Evolutionary conservation across 1,284 basidiomycete species (phyloP).

Genomic region (Boletus semigastroideus): DNA sequence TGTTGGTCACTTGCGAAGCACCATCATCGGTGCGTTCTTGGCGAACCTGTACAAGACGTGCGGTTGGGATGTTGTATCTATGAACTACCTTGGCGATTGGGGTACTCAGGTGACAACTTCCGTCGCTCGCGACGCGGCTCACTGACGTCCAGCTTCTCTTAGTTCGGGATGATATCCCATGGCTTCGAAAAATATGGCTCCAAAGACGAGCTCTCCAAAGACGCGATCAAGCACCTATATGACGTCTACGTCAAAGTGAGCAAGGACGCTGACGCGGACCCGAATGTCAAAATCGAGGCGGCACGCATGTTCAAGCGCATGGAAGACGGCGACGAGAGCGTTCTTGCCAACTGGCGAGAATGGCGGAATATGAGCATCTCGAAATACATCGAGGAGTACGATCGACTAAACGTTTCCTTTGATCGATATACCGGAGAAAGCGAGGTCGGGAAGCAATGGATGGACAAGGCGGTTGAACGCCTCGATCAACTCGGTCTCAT

Average conservation of each 20-base stretch:
- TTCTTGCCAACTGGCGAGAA: slow-evolving; percentile 86
- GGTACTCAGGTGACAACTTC: slow-evolving; percentile 72
- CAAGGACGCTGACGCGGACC: slow-evolving; percentile 75
- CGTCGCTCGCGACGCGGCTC: background rate
- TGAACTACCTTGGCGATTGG: slow-evolving; percentile 98
- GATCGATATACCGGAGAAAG: slow-evolving; percentile 92
- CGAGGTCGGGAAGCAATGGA: slow-evolving; percentile 54
- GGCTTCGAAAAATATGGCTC: slow-evolving; percentile 93
- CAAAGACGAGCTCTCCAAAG: slow-evolving; percentile 78
- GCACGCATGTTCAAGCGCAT: slow-evolving; percentile 94
- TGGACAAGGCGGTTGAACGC: slow-evolving; percentile 66
- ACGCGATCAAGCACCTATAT: slow-evolving; percentile 95
- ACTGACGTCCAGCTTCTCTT: background rate
- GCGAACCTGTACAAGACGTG: slow-evolving; percentile 90
- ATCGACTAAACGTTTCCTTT: slow-evolving; percentile 88
- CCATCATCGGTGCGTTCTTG: slow-evolving; percentile 96
- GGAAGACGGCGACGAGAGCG: slow-evolving; percentile 89
- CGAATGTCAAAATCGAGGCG: slow-evolving; percentile 79
- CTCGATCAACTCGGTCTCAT: slow-evolving; percentile 61
- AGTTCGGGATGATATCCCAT: slow-evolving; percentile 87
- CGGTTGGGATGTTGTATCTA: slow-evolving; percentile 88
- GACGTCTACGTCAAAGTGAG: slow-evolving; percentile 95
- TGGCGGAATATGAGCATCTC: slow-evolving; percentile 93
- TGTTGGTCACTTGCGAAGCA: slow-evolving; percentile 94
- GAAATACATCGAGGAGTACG: slow-evolving; percentile 91